Base-by-base conservation (phyloP, 169 alveolate genomes). In the Amoebophrya sp. region DNA sequence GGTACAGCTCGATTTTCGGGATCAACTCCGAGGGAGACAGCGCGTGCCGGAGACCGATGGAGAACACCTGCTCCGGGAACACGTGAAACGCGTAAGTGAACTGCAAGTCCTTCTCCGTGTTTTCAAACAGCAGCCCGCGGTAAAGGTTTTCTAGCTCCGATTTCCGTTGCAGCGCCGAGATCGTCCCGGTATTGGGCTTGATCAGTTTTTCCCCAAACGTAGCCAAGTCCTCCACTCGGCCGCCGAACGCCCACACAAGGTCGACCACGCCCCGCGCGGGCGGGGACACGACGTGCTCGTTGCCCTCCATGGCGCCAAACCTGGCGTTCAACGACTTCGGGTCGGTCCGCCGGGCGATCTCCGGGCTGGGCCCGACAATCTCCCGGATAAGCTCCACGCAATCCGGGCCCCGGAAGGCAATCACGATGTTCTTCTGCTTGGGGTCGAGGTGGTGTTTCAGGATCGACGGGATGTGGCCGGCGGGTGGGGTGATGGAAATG, bases 231-330 rank as follows among this genome's bases (percentile, higher is more conserved):
- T 66, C 38, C 83, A n/a, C 12, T 1, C 83, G 83, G 10, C 83
- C 83, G 35, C 83, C 83, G 83, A 66, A 66, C 38, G 83, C 83
- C 83, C 83, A 66, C 35, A 25, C 32, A 7, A 66, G 18, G 18
- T 66, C 83, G 35, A 66, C 83, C 83, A 25, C 32, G 83, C 83
- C 83, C 38, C 83, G 83, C 7, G 83, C 83, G 35, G 83, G 83
- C 35, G 83, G 83, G 35, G 39, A 25, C 0, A 66, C 83, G 35
- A 66, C 83, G 83, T 66, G 83, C 38, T 2, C 12, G 54, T 41
- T 41, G 54, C 12, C 54, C 54, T n/a, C n/a, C n/a, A n/a, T n/a
- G n/a, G n/a, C 35, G 35, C 29, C 83, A 25, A 66, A 66, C 10
- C 83, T 7, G 83, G 83, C 83, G 35, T 66, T 66, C 35, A 66